A percentile compares a stretch with the other conserved stretches of the same genome.
phyloP scores from a whole-genome alignment of 495 filamentous ascomycete species.

The Aspergillus leporis region DNA sequence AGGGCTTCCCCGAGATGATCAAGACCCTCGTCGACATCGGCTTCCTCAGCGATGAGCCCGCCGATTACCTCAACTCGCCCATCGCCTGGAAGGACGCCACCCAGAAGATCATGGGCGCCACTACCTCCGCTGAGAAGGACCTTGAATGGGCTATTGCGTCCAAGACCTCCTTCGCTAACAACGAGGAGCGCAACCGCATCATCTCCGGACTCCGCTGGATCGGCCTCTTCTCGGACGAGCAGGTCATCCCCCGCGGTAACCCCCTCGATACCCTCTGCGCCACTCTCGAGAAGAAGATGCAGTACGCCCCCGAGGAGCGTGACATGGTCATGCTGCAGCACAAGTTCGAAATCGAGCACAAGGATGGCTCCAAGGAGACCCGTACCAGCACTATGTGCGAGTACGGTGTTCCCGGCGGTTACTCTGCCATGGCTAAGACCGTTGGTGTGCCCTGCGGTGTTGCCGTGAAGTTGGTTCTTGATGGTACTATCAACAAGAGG shows the following conservation, averaged over 20 bases:
- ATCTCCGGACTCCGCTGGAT: slow-evolving; percentile 80
- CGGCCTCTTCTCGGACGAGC: slow-evolving; percentile 78
- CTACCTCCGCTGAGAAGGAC: slow-evolving; percentile 62
- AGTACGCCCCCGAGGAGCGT: slow-evolving; percentile 79
- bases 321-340: slow-evolving; percentile 90
- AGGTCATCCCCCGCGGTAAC: slow-evolving; percentile 73
- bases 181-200: slow-evolving; percentile 74
- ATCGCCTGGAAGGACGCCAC: slow-evolving; percentile 81
- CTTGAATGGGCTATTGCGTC: slow-evolving; percentile 70
- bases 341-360: slow-evolving; percentile 85
- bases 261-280: slow-evolving; percentile 89
- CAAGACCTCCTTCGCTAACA: slow-evolving; percentile 69
- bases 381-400: slow-evolving; percentile 80
- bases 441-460: slow-evolving; percentile 65
- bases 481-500: slow-evolving; percentile 75
- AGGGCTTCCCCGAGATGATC: slow-evolving; percentile 86
- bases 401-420: slow-evolving; percentile 80
- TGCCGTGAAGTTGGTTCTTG: slow-evolving; percentile 79
- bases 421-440: slow-evolving; percentile 87
- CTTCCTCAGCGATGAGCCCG: slow-evolving; percentile 71
- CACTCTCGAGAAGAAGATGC: slow-evolving; percentile 88
- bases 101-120: slow-evolving; percentile 67
- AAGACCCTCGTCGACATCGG: slow-evolving; percentile 82
- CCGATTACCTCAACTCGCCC: slow-evolving; percentile 59
- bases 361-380: slow-evolving; percentile 73